These are phyloP conservation scores for Vanrija humicola DNA, from an alignment of 1,284 basidiomycete species.

Conservation along the genomic window DNA sequence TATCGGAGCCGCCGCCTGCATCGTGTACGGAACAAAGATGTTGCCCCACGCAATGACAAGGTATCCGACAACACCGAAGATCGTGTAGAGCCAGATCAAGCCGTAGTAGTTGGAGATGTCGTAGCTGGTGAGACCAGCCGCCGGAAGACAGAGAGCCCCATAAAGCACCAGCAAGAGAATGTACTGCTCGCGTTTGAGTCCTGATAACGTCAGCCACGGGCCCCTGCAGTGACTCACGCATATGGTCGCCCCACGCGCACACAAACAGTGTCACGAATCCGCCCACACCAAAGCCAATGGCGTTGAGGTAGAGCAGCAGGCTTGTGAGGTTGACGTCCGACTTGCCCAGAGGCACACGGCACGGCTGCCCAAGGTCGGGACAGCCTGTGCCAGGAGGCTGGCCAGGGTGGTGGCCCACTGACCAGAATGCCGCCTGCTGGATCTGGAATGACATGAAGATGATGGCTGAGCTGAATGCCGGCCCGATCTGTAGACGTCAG, in stretches of 20 bases:
- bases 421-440: slow-evolving; percentile 3
- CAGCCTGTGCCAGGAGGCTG: slow-evolving; percentile 1
- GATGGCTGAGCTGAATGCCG: slow-evolving; percentile 4
- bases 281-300: slow-evolving; percentile 5
- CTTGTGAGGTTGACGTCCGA: slow-evolving; percentile 8
- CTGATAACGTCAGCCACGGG: background rate
- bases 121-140: slow-evolving; percentile 9
- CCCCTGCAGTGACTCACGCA: background rate
- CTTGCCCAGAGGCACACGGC: slow-evolving; percentile 4
- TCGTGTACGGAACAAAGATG: slow-evolving; percentile 9
- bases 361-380: background rate
- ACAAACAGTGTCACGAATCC: slow-evolving; percentile 6
- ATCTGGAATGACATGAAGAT: slow-evolving; percentile 9
- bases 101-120: slow-evolving; percentile 4
- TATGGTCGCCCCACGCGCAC: slow-evolving; percentile 9
- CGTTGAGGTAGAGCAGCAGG: slow-evolving; percentile 9
- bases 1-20: slow-evolving; percentile 5
- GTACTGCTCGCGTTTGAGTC: slow-evolving; percentile 9
- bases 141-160: slow-evolving; percentile 7
- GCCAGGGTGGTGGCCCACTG: slow-evolving; percentile 4
- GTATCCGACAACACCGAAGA: slow-evolving; percentile 9
- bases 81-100: slow-evolving; percentile 1
- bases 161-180: slow-evolving; percentile 2
- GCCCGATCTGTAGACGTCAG: slow-evolving; percentile 3
- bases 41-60: slow-evolving; percentile 9